Conservation (phyloP, 495 filamentous ascomycete genomes). For the Endocarpon pusillum region DNA sequence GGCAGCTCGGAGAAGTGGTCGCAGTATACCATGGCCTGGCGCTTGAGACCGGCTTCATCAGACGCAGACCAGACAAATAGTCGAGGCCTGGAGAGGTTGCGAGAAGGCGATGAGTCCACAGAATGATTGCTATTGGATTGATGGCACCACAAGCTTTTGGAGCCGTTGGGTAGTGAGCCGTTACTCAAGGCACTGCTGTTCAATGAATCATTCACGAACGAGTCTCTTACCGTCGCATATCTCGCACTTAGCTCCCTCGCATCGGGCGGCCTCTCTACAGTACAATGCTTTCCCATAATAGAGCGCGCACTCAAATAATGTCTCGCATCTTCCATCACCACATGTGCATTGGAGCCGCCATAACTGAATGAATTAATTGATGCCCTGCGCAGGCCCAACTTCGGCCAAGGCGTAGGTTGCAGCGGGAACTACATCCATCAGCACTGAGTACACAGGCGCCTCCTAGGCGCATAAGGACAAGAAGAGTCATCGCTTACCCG, state of each 20-base stretch:
- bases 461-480: background rate
- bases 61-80: constrained; percentile 15
- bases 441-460: too few relatives aligned
- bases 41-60: constrained; percentile 17
- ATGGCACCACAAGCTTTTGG: too few relatives aligned
- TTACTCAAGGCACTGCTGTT: too few relatives aligned
- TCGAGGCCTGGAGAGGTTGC: too few relatives aligned
- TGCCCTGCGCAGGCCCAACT: constrained; percentile 11
- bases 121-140: too few relatives aligned
- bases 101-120: too few relatives aligned
- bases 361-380: constrained; percentile 16
- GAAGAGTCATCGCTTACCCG: background rate
- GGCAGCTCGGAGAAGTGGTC: background rate
- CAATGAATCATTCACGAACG: too few relatives aligned
- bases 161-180: too few relatives aligned
- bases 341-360: constrained; percentile 13
- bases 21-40: background rate
- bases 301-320: constrained; percentile 9
- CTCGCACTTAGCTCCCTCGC: too few relatives aligned
- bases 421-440: constrained; percentile 1
- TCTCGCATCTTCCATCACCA: constrained; percentile 17
- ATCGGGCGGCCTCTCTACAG: too few relatives aligned
- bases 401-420: constrained; percentile 4
- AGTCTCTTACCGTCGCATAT: too few relatives aligned
- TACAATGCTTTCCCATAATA: too few relatives aligned